These are phyloP conservation scores for Passalora sequoiae DNA, from an alignment of 2,329 filamentous ascomycete genomes.

Conservation along the genomic window DNA sequence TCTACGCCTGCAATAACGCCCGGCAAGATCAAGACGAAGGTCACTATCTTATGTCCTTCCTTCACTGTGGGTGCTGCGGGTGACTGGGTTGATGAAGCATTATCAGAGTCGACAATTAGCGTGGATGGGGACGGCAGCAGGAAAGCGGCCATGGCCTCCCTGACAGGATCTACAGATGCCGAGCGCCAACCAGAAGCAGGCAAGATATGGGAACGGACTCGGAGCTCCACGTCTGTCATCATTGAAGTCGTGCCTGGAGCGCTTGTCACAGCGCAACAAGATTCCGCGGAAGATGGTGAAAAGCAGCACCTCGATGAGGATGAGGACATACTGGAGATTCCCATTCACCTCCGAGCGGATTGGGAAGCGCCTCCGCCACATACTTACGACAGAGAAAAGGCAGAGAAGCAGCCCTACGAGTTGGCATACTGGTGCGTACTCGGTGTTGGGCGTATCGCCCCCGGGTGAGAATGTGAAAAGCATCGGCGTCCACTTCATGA, in stretches of 20 bases:
- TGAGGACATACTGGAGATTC: conserved; percentile 74
- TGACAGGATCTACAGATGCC: conserved; percentile 39
- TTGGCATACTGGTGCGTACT: conserved; percentile 94
- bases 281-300: conserved; percentile 41
- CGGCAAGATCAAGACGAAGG: conserved; percentile 67
- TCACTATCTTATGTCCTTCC: conserved; percentile 89
- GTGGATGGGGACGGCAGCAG: conserved; percentile 23
- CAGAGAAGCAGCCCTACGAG: conserved; percentile 72
- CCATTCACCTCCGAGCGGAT: conserved; percentile 86
- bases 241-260: conserved; percentile 72
- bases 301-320: conserved; percentile 46
- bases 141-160: conserved; percentile 30
- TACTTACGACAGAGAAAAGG: conserved; percentile 45
- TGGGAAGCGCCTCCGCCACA: conserved; percentile 70
- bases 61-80: conserved; percentile 94
- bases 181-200: conserved; percentile 71
- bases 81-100: conserved; percentile 80
- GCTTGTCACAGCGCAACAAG: conserved; percentile 28
- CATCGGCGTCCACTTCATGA: background rate
- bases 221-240: conserved; percentile 93
- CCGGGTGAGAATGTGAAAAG: conserved; percentile 6
- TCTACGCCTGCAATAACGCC: conserved; percentile 77
- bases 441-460: conserved; percentile 72
- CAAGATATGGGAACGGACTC: conserved; percentile 90
- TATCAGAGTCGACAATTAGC: conserved; percentile 45